phyloP scores from a whole-genome alignment of 345 rosid species.

The Populus pruinosa region DNA sequence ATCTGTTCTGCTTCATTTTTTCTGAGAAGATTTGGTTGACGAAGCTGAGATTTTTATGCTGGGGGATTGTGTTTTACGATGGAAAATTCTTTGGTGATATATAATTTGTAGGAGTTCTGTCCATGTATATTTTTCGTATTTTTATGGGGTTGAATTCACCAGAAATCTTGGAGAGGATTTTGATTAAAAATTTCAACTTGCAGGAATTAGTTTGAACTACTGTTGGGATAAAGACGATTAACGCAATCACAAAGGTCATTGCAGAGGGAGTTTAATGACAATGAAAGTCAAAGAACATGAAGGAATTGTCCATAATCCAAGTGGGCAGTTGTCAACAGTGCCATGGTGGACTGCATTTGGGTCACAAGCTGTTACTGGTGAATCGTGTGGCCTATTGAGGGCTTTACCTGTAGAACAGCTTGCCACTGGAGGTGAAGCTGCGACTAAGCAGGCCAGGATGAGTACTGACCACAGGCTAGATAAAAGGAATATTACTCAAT shows the following conservation, averaged over 20 bases:
- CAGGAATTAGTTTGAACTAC: constrained; percentile 29
- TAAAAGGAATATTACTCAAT: constrained; percentile 45
- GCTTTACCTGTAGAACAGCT: constrained; percentile 37
- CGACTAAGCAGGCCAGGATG: constrained; percentile 33
- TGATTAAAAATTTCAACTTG: constrained; percentile 9
- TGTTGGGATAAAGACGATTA: constrained; percentile 6
- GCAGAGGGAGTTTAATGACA: constrained; percentile 45
- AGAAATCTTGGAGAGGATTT: not conserved
- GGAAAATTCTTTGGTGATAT: not conserved
- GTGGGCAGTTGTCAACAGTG: constrained; percentile 46
- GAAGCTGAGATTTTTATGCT: not conserved
- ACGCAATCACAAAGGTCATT: constrained; percentile 2
- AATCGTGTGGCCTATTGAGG: constrained; percentile 45
- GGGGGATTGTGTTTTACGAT: not conserved
- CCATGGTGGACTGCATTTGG: constrained; percentile 66
- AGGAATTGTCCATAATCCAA: constrained; percentile 44
- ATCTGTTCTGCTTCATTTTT: not conserved
- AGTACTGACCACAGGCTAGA: constrained; percentile 31
- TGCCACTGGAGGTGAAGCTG: constrained; percentile 27
- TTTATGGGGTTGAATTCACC: not conserved
- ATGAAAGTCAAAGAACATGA: constrained; percentile 78
- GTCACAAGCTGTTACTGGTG: constrained; percentile 49
- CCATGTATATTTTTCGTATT: not conserved
- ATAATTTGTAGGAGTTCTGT: not conserved
- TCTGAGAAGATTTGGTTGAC: too few relatives aligned